phyloP scores from a whole-genome alignment of 495 filamentous ascomycete species.

The Recurvomyces mirabilis region DNA sequence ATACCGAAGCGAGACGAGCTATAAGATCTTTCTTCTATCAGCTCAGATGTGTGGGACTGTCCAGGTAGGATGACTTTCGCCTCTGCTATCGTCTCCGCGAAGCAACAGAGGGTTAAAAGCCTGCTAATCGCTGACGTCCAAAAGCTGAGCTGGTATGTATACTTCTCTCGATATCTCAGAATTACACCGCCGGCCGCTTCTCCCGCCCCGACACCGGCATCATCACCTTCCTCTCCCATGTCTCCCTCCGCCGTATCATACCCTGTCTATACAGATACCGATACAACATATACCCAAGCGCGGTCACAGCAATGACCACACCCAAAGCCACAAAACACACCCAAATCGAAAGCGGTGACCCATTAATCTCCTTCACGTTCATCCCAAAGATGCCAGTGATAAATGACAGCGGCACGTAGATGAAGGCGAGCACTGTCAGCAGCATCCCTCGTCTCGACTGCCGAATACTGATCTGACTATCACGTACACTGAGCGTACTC shows the following conservation, averaged over 20 bases:
- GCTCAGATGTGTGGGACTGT: too few relatives aligned
- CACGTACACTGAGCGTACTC: background rate
- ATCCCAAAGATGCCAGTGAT: constrained; percentile 10
- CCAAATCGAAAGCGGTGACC: constrained; percentile 2
- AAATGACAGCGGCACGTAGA: constrained; percentile 8
- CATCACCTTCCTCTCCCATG: too few relatives aligned
- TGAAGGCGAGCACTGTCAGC: constrained; percentile 4
- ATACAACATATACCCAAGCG: background rate
- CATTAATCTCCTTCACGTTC: constrained; percentile 10
- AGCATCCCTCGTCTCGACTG: background rate
- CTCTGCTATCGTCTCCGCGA: too few relatives aligned
- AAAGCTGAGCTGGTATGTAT: too few relatives aligned
- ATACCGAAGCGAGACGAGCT: constrained; percentile 80
- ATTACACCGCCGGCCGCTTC: too few relatives aligned
- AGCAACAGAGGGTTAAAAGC: too few relatives aligned
- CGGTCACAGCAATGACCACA: background rate
- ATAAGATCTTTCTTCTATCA: background rate
- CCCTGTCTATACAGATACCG: constrained; percentile 28
- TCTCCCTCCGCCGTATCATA: too few relatives aligned
- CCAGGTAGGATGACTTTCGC: too few relatives aligned
- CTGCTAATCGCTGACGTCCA: too few relatives aligned
- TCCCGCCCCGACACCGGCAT: too few relatives aligned
- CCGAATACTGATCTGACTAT: constrained; percentile 1
- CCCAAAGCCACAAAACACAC: background rate
- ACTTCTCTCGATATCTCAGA: too few relatives aligned